A percentile compares a stretch with the other conserved stretches of the same genome.
These are phyloP conservation scores for Penicillium coffeae DNA, from an alignment of 495 filamentous ascomycete species.

Conservation along the genomic window DNA sequence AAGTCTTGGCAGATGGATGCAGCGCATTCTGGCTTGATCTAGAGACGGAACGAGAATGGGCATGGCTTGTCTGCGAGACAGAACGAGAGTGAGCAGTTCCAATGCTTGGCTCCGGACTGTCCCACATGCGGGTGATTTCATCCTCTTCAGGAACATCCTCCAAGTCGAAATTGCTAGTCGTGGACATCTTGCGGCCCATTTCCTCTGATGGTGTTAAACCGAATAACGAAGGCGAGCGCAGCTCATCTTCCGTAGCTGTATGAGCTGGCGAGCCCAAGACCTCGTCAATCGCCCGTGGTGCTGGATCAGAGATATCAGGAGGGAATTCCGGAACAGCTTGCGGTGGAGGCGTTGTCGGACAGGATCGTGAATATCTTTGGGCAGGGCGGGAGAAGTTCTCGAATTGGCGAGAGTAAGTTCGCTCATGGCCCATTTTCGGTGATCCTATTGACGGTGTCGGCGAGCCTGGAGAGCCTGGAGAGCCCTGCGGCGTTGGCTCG, in stretches of 20 bases:
- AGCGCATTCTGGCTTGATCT: conserved; percentile 9
- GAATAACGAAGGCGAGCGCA: conserved; percentile 10
- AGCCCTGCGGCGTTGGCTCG: conserved; percentile 16
- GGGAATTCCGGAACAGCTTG: conserved; percentile 28
- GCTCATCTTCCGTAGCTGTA: conserved; percentile 32
- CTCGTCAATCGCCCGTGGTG: conserved; percentile 43
- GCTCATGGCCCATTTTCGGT: conserved; percentile 17
- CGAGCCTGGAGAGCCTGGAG: too few species aligned
- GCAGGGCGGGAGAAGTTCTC: conserved; percentile 53
- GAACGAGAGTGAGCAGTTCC: conserved; percentile 17
- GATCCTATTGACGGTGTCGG: conserved; percentile 11
- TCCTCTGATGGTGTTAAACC: conserved; percentile 43
- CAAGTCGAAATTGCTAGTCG: conserved; percentile 46
- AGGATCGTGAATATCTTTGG: conserved; percentile 29
- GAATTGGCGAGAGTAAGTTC: conserved; percentile 32
- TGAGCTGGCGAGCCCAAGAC: conserved; percentile 33
- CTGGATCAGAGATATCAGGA: conserved; percentile 35
- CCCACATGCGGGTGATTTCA: conserved; percentile 31
- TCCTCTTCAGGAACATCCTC: conserved; percentile 78
- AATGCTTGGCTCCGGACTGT: conserved; percentile 23
- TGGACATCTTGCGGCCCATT: conserved; percentile 41
- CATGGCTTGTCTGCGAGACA: conserved; percentile 13
- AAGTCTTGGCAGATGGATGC: conserved; percentile 7
- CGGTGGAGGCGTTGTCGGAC: conserved; percentile 28
- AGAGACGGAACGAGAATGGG: conserved; percentile 13